Conservation (phyloP, 805 yeast species). For the Kuraishia hungarica region DNA sequence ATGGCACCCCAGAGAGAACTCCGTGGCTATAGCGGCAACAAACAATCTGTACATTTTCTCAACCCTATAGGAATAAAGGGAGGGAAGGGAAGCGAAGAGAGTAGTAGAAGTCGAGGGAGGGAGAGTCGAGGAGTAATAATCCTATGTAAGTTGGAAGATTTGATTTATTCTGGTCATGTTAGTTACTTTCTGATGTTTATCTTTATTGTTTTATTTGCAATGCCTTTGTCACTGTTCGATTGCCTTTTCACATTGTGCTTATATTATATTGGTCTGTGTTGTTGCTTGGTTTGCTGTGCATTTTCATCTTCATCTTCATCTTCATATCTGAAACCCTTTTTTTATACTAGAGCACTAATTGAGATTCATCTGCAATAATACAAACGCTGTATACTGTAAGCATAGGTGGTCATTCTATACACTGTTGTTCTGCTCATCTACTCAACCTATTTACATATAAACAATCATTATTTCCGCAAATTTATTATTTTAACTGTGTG, state of each 20-base stretch:
- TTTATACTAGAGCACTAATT: background rate
- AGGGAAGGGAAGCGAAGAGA: background rate
- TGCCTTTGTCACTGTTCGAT: background rate
- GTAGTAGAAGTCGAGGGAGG: no score
- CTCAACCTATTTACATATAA: no score
- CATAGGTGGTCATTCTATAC: no score
- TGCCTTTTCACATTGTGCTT: background rate
- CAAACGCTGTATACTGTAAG: no score
- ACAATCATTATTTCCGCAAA: background rate
- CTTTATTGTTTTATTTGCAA: background rate
- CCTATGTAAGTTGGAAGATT: background rate
- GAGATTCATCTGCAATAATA: background rate
- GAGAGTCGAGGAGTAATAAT: no score
- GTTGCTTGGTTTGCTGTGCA: background rate
- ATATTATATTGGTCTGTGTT: background rate
- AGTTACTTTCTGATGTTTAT: background rate
- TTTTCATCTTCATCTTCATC: background rate
- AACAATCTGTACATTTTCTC: conserved; percentile 85
- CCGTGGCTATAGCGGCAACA: conserved; percentile 97
- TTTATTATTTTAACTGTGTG: background rate
- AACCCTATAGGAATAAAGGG: conserved; percentile 39
- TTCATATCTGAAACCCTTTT: background rate
- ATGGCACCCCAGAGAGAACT: conserved; percentile 97
- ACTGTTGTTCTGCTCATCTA: no score
- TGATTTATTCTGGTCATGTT: background rate